Percentiles rank a stretch among this genome's conserved stretches.
These are phyloP conservation scores for Prunus campanulata DNA, from an alignment of 306 rosid species.

Conservation along the genomic window DNA sequence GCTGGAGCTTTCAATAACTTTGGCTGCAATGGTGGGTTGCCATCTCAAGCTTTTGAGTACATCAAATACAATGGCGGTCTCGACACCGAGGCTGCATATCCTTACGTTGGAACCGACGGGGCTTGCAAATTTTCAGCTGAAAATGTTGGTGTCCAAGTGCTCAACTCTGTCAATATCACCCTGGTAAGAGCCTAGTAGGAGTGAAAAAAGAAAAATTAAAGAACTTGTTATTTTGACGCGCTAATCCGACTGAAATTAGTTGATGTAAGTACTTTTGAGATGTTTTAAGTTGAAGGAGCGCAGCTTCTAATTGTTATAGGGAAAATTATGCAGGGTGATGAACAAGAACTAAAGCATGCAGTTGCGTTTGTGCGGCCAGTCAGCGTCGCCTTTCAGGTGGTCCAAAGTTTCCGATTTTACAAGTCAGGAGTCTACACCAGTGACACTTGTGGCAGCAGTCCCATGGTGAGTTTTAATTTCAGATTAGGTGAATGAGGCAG, in stretches of 20 bases:
- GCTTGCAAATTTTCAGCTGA: constrained; percentile 58
- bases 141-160: constrained; percentile 67
- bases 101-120: constrained; percentile 58
- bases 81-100: constrained; percentile 81
- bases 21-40: constrained; percentile 89
- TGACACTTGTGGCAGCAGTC: constrained; percentile 57
- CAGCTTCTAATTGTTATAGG: not conserved
- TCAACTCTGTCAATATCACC: constrained; percentile 73
- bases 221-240: not conserved
- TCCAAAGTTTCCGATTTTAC: constrained; percentile 51
- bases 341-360: constrained; percentile 87
- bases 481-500: not conserved
- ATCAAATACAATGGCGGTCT: constrained; percentile 90
- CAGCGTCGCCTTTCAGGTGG: constrained; percentile 86
- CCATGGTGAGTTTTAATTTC: constrained; percentile 58
- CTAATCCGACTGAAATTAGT: no score
- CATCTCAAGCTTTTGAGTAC: constrained; percentile 97
- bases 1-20: constrained; percentile 87
- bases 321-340: constrained; percentile 68
- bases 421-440: constrained; percentile 78
- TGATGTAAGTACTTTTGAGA: not conserved
- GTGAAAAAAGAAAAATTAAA: not conserved
- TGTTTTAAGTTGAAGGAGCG: not conserved
- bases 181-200: constrained; percentile 44
- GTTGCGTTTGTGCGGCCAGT: constrained; percentile 86